Base-by-base conservation (phyloP, 208 protist genomes). In the Angomonas ambiguus region DNA sequence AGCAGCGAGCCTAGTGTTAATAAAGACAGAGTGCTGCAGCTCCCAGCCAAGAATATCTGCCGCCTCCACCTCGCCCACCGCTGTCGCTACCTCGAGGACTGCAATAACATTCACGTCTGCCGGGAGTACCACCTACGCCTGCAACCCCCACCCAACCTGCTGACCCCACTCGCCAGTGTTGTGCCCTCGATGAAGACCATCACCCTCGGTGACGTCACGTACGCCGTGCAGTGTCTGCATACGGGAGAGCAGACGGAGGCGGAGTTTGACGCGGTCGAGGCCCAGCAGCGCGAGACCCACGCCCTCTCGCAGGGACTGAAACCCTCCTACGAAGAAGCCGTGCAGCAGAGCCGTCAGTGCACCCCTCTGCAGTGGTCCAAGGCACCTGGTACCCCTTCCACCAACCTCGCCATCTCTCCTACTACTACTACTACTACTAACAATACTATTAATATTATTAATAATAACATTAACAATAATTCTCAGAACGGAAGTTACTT, bases 81-180 rank as follows among this genome's bases (percentile, higher is more conserved):
- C 65, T 96, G 91, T 76, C 87, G 88, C 13, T 96, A 96, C 74
- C 69, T 93, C 8, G 85, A 94, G 53, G 87, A 96, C 69, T 96
- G 91, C 78, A 96, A 96, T 67, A 96, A 96, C 69, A 91, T 96
- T 56, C 91, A 96, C 72, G 80, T 96, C 56, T 96, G 91, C 76
- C 91, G 86, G 61, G 85, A 92, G 69, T 91, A 82, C 60, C 85
- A 95, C 51, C 51, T 83, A 13, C 82, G 73, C 34, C 75, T 94
- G 53, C 88, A 88, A 58, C 88, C 83, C 2, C 86, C 88, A 24
- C 82, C 85, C 24, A 77, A 92, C 34, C 70, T 90, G 51, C 64
- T 91, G 13, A 69, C 70, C 27, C 49, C 73, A 2, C 80, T 94
- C 41, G 64, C 69, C 51, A 49, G 59, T 2, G 70, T 94, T 41